Base-by-base conservation (phyloP, 495 filamentous ascomycete genomes). In the Astrothelium subdiscretum region DNA sequence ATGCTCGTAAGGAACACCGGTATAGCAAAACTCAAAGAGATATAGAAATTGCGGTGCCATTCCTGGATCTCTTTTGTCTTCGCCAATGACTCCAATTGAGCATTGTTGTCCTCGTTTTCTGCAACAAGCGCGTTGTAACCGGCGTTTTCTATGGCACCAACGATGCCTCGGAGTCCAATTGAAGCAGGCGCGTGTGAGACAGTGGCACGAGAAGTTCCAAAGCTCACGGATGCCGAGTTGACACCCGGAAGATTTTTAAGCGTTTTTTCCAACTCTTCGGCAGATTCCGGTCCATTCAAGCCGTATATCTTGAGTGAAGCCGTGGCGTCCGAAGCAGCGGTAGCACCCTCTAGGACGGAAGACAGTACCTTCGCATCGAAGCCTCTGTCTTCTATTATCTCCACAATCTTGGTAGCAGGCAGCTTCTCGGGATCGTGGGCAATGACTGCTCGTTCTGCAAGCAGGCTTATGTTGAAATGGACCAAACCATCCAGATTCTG, bases 1-100 rank as follows among this genome's bases (percentile, higher is more conserved):
- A 97, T 97, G 79, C 87, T 88, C 66, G 95, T 90, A 43, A 95
- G 67, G 74, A 97, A 91, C 8, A 99, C 94, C 0, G 94, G 94
- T 26, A 97, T 73, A 0, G 94, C 94, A 69, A 99, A 97, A 0
- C 77, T 77, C 0, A 85, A 63, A 0, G 90, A 94, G 27, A 85
- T 78, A 32, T 77, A 77, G 76, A 97, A 95, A 0, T 91, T 87
- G 31, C 77, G 79, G 64, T 80, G 85, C 94, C 94, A 99, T 72
- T 95, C 90, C 58, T 86, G 88, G 63, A 97, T 95, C 69, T 99
- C 94, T 62, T 88, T 92, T 0, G 92, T 97, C 72, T 99, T 99
- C 11, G 95, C 85, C 2, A 99, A 78, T 1, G 92, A 97, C 71
- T 99, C 89, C 1, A 99, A 81, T 71, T 99, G 94, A 3, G 95